Conservation (phyloP, 148 eudicot genomes). For the Persicaria tinctoria region DNA sequence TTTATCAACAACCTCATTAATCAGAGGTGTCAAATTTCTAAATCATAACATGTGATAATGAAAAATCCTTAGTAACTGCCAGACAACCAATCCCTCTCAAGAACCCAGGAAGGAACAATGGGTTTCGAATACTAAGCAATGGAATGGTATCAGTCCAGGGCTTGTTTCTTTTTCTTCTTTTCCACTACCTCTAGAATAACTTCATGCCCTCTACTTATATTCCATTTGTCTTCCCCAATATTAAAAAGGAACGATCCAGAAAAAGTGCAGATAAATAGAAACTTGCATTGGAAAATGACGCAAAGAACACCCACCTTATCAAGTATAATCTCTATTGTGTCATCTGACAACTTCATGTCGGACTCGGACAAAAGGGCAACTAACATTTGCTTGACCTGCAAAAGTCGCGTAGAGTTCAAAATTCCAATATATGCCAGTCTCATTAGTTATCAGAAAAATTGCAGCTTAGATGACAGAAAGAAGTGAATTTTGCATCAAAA, state of each 20-base stretch:
- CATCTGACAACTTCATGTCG: constrained; percentile 89
- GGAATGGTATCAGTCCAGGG: neutral
- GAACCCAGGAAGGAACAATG: no score
- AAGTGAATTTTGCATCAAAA: neutral
- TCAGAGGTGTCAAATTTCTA: neutral
- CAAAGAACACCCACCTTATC: constrained; percentile 63
- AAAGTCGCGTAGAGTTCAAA: constrained; percentile 15
- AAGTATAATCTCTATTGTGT: constrained; percentile 70
- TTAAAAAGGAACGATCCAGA: neutral
- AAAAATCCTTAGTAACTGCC: neutral
- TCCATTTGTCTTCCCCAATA: neutral
- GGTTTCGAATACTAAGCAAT: neutral
- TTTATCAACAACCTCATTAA: neutral
- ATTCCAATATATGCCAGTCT: neutral
- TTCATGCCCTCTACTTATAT: neutral
- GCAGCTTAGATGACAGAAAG: neutral
- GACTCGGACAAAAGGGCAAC: constrained; percentile 88
- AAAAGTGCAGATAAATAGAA: neutral
- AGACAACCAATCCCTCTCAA: neutral
- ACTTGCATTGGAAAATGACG: neutral
- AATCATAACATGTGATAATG: neutral
- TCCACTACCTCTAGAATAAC: neutral
- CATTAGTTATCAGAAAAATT: neutral
- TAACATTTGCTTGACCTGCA: constrained; percentile 94
- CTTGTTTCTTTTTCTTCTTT: neutral